Evolutionary conservation across 768 basidiomycete genomes (phyloP).

Genomic region (Erythrobasidium yunnanense): DNA sequence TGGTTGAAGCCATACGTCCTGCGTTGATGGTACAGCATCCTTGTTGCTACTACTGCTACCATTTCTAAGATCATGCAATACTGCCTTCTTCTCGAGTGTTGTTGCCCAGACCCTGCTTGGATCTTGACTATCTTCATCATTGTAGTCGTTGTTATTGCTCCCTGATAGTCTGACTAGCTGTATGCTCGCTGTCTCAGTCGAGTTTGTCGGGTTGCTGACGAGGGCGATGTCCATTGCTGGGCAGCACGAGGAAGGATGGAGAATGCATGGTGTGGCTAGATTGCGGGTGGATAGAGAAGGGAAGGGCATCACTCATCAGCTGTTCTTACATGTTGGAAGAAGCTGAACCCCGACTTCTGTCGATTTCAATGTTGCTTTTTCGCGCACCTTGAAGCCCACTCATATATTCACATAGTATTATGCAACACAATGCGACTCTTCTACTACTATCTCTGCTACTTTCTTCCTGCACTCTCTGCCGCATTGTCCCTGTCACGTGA

Average conservation of each 20-base stretch:
- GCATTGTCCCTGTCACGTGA: no score
- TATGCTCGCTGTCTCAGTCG: constrained; percentile 7
- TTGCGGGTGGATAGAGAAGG: constrained; percentile 1
- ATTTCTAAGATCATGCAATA: not conserved
- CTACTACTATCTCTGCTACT: no score
- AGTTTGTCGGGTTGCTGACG: constrained; percentile 8
- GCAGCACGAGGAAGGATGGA: constrained; percentile 21
- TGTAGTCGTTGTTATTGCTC: not conserved
- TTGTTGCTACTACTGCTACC: not conserved
- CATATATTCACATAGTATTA: no score
- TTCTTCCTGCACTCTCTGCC: no score
- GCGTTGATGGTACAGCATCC: not conserved
- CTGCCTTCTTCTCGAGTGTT: not conserved
- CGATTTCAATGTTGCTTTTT: no score
- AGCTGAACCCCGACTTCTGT: no score
- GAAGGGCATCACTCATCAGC: not conserved
- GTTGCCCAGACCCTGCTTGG: constrained; percentile 17
- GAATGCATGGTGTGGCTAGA: not conserved
- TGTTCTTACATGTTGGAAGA: not conserved
- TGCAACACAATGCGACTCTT: no score
- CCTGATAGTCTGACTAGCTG: constrained; percentile 15
- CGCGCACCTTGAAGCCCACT: no score
- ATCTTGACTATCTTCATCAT: not conserved
- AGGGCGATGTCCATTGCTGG: constrained; percentile 29
- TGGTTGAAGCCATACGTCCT: constrained; percentile 1